Base-by-base conservation (phyloP, 768 basidiomycete species). In the Dentipellis fragilis region DNA sequence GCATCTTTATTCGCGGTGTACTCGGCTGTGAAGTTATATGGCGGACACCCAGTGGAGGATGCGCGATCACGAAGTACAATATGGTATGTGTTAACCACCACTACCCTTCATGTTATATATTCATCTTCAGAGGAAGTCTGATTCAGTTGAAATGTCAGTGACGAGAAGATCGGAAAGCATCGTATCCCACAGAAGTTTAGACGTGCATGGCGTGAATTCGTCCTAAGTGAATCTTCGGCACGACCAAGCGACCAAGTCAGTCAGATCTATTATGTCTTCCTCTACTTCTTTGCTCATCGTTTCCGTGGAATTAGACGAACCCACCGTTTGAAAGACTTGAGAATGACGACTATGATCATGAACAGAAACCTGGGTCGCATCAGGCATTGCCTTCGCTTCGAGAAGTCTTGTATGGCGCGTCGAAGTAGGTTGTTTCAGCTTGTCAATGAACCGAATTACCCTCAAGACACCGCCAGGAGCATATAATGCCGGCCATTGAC, bases 1-100 rank as follows among this genome's bases (percentile, higher is more conserved):
- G 61, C 61, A 17, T 55, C 55, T 2, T 54, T 62, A 21, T 62
- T 62, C 50, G 61, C 61, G 8, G 54, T 40, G 17, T 62, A 60
- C 46, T 60, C 54, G 19, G n/a, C 59, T 11, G 47, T 62, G 38
- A 54, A 40, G 49, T 35, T 59, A 22, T 62, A 62, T 50, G 56
- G 56, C 12, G 59, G 61, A 21, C 54, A 62, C 11, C 22, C 35
- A 17, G 61, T 62, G 22, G 22, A 21, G 38, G 48, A 45, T 38
- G 55, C 48, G 10, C 38, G 35, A n/a, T 58, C 59, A 12, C 47
- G 60, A 16, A 52, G 53, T 17, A 23, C 54, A 34, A 61, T 61
- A 37, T 57, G 58, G 60, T 61, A 37, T n/a, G 58, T 45, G 14
- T 8, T 16, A 16, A 6, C n/a, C 19, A 29, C 29, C 6, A 6